Evolutionary conservation across 805 yeast species (phyloP).

Genomic region (Candida cerambycidarum): DNA sequence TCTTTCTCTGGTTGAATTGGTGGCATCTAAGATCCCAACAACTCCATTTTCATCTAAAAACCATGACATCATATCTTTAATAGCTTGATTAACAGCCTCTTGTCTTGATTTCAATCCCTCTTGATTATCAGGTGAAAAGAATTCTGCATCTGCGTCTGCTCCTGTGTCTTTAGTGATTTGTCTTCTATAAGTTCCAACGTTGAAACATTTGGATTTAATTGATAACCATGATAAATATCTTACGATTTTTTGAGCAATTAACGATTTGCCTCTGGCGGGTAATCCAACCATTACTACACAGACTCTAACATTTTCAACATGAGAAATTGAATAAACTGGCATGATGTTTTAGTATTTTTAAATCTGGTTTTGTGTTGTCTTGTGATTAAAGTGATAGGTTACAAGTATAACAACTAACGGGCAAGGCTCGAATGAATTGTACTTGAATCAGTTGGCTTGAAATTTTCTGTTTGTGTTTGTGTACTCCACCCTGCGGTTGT

Average conservation of each 20-base stretch:
- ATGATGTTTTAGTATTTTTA: constrained; percentile 29
- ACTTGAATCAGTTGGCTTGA: no score
- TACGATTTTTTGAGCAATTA: constrained; percentile 91
- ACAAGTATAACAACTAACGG: no score
- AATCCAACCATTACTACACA: constrained; percentile 89
- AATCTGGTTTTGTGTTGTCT: neutral
- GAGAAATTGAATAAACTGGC: constrained; percentile 60
- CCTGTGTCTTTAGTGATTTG: constrained; percentile 48
- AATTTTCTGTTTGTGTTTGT: neutral
- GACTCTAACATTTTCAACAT: constrained; percentile 69
- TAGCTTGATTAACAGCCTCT: constrained; percentile 70
- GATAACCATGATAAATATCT: constrained; percentile 92
- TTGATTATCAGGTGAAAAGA: constrained; percentile 66
- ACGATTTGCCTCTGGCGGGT: constrained; percentile 91
- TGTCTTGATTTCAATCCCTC: constrained; percentile 64
- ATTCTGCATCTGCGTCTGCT: constrained; percentile 63
- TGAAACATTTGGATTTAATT: constrained; percentile 81
- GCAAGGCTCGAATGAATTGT: no score
- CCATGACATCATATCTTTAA: constrained; percentile 84
- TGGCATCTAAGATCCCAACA: constrained; percentile 93
- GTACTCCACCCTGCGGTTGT: neutral
- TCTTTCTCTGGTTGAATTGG: constrained; percentile 77
- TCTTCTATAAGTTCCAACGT: constrained; percentile 85
- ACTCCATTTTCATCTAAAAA: constrained; percentile 75
- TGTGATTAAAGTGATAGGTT: no score